phyloP scores from a whole-genome alignment of 768 basidiomycete genomes.

The Tulasnella sp. region DNA sequence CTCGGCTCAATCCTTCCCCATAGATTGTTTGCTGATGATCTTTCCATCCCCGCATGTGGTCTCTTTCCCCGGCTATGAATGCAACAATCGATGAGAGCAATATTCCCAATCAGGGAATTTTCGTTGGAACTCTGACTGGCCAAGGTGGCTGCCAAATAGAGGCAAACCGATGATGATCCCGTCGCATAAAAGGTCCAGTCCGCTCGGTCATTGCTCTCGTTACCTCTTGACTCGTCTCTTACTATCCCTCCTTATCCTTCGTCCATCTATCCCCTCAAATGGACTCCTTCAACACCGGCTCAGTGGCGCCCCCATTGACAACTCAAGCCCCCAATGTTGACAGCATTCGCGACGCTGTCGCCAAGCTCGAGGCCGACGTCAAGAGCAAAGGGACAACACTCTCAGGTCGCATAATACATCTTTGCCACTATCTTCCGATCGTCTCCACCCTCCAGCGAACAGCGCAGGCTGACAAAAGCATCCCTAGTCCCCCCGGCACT shows the following conservation, averaged over 20 bases:
- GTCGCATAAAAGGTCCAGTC: background rate
- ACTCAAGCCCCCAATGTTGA: conserved; percentile 25
- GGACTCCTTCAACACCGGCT: conserved; percentile 11
- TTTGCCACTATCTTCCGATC: conserved; percentile 83
- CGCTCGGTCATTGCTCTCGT: background rate
- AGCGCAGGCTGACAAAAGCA: conserved; percentile 22
- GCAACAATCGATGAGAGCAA: conserved; percentile 2
- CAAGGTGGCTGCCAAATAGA: background rate
- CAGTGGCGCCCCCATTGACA: conserved; percentile 16
- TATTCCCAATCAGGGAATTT: conserved; percentile 12
- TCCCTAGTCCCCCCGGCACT: conserved; percentile 62
- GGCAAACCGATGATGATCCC: background rate
- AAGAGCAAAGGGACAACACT: conserved; percentile 56
- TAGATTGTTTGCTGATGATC: too few species aligned
- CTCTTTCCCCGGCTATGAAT: background rate
- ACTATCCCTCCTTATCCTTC: background rate
- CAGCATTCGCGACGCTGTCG: conserved; percentile 63
- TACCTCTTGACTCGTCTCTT: background rate
- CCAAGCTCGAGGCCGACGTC: conserved; percentile 60
- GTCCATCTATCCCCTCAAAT: background rate
- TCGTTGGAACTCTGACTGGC: conserved; percentile 2
- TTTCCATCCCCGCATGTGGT: too few species aligned
- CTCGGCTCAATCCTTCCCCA: too few species aligned
- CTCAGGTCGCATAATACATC: conserved; percentile 82
- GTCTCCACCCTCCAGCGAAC: conserved; percentile 45